phyloP scores from a whole-genome alignment of 805 yeast species.

The Lipomyces mesembrius region DNA sequence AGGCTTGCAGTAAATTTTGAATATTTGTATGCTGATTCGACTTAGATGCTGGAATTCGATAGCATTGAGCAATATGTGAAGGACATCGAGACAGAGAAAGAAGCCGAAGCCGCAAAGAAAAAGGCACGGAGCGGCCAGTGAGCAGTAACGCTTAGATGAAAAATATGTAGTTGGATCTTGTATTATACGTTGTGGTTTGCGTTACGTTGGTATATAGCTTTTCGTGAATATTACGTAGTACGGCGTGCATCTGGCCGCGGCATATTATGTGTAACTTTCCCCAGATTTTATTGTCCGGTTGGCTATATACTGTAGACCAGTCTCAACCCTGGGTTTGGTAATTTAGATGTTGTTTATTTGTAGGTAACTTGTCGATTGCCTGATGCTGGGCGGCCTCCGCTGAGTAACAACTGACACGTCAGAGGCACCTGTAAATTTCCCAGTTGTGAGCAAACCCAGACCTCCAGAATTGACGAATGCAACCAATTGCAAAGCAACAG shows the following conservation, averaged over 20 bases:
- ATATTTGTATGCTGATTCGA: conserved; percentile 4
- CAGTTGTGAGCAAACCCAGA: neutral
- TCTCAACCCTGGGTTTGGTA: neutral
- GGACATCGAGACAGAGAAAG: conserved; percentile 86
- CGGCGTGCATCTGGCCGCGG: neutral
- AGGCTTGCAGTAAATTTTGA: neutral
- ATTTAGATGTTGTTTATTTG: neutral
- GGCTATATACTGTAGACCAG: neutral
- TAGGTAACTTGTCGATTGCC: too few species aligned
- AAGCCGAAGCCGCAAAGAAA: conserved; percentile 77
- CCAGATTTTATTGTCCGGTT: too few species aligned
- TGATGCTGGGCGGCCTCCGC: too few species aligned
- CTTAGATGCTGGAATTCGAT: conserved; percentile 60
- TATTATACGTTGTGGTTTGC: neutral
- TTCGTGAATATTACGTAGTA: neutral
- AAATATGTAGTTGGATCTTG: neutral
- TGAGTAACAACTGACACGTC: too few species aligned
- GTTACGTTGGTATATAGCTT: neutral
- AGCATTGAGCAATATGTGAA: conserved; percentile 76
- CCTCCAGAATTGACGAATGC: neutral
- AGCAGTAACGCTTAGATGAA: conserved; percentile 10
- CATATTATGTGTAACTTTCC: too few species aligned
- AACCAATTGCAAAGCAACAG: neutral
- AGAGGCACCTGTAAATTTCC: neutral
- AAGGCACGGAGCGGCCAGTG: conserved; percentile 43